Conservation (phyloP, 1,284 basidiomycete genomes). For the Fomitopsis betulina region DNA sequence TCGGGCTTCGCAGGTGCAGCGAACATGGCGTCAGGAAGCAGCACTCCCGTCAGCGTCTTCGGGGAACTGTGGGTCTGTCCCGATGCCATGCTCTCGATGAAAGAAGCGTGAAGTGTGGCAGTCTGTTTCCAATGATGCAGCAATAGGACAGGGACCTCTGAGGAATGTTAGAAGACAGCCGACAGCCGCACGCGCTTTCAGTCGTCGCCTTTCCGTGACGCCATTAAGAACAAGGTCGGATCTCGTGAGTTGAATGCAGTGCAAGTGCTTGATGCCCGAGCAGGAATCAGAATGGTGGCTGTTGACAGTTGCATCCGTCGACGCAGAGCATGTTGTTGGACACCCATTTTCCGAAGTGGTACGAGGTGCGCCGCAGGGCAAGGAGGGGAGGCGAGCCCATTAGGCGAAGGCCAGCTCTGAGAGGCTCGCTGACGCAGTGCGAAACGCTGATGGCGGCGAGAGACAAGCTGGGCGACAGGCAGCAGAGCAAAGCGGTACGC, state of each 20-base stretch:
- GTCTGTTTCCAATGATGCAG: no score
- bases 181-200: not conserved
- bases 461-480: not conserved
- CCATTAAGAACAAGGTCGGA: not conserved
- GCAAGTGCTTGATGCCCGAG: no score
- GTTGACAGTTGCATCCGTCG: not conserved
- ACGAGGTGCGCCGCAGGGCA: not conserved
- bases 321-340: not conserved
- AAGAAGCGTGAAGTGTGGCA: no score
- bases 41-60: no score
- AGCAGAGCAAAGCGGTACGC: slow-evolving; percentile 7
- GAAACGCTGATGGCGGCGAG: not conserved
- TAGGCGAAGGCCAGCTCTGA: not conserved
- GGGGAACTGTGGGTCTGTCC: no score
- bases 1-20: not conserved
- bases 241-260: not conserved
- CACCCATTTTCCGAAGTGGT: not conserved
- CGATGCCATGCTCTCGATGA: no score
- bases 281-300: no score
- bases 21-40: no score
- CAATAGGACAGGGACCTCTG: no score
- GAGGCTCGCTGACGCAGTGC: not conserved
- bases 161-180: no score
- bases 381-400: not conserved
- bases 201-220: no score